Percentiles rank a stretch among this genome's conserved stretches.
These are phyloP conservation scores for Dunaliella primolecta DNA, from an alignment of 139 green algal species.

Conservation along the genomic window DNA sequence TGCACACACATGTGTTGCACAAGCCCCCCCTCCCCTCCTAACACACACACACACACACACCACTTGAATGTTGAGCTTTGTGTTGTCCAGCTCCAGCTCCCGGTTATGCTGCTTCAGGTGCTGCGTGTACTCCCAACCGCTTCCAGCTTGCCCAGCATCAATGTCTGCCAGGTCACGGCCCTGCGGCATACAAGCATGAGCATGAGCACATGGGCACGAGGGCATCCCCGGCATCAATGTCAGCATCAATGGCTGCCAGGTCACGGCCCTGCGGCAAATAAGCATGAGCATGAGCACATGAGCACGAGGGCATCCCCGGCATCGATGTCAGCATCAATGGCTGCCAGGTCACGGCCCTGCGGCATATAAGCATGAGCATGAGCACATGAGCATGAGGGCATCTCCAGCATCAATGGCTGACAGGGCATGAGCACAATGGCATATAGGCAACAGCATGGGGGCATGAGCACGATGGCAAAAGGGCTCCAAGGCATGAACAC, in stretches of 20 bases:
- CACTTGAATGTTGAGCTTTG: conserved; percentile 58
- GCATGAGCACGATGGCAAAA: background rate
- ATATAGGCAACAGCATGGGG: too few relatives aligned
- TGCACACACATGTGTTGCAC: too few relatives aligned
- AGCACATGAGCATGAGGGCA: background rate
- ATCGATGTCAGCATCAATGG: conserved; percentile 2
- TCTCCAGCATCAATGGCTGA: background rate
- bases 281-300: too few relatives aligned
- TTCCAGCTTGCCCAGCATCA: background rate
- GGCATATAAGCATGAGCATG: too few relatives aligned
- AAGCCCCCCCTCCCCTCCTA: too few relatives aligned
- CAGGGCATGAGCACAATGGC: background rate
- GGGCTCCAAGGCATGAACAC: too few relatives aligned
- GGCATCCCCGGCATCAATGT: conserved; percentile 5
- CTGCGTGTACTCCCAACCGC: conserved; percentile 37
- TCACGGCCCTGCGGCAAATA: background rate
- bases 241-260: background rate
- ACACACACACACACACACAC: conserved; percentile 45
- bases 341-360: background rate
- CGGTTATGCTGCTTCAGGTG: conserved; percentile 50
- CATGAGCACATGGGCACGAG: background rate
- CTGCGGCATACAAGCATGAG: too few relatives aligned
- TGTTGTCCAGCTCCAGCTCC: conserved; percentile 56
- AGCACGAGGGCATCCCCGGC: background rate
- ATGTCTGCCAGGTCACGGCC: background rate